Base-by-base conservation (phyloP, 768 basidiomycete species). In the Pseudohyphozyma bogoriensis region DNA sequence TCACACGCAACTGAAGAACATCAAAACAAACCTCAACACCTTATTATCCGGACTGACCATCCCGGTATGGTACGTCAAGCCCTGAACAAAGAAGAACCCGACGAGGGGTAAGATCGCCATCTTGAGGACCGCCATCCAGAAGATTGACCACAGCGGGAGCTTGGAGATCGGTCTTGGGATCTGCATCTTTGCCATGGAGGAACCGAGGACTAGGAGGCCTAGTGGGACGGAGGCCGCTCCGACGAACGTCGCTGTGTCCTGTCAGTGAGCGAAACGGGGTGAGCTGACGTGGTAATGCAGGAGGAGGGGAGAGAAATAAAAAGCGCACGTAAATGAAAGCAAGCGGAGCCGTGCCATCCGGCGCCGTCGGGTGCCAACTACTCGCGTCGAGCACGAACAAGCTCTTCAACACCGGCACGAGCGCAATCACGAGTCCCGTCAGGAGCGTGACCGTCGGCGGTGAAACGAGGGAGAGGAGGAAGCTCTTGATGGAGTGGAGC, bases 341-440 rank as follows among this genome's bases (percentile, higher is more conserved):
- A 22, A 86, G 79, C 0, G 84, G 84, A 1, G 85, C 83, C 60
- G 80, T 76, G 1, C 84, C 83, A 64, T 86, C 85, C 0, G 85
- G 85, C 0, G 82, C 82, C 28, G 74, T 47, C 5, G 78, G 77
- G 56, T 79, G 81, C 37, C 60, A 67, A 4, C 37, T 16, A 73
- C 76, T 73, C 1, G 77, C 76, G 2, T 77, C 73, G 5, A 82
- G 75, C 2, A 83, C 74, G 64, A 86, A 85, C 5, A 86, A 75
- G 0, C 78, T 82, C 64, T 85, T 85, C 59, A 85, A 76, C 11
- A 75, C 73, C 3, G 79, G 78, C 2, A 84, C 69, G 26, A 85
- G 73, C 2, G 83, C 78, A 60, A 84, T 79, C 49, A 80, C 75
- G 56, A 85, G 78, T 0, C 81, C 73, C 33, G 78, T 16, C 56